Evolutionary conservation across 768 basidiomycete genomes (phyloP).

Genomic region (Cyclocybe cylindracea): DNA sequence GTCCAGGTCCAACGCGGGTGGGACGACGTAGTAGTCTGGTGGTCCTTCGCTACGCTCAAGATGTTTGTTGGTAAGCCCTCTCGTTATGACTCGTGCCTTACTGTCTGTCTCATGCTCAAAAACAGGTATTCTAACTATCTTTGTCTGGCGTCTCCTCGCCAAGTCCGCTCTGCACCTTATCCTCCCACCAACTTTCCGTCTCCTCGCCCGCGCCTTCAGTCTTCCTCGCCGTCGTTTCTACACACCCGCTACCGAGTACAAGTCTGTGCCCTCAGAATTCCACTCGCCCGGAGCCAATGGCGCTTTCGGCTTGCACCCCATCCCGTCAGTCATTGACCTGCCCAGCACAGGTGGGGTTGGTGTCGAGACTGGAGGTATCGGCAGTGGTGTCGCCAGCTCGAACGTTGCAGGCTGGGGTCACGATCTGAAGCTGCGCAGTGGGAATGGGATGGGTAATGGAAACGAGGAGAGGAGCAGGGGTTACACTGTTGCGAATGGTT

Average conservation of each 20-base stretch:
- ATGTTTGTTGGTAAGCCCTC: slow-evolving; percentile 40
- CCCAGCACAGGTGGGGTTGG: slow-evolving; percentile 47
- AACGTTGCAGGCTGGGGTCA: slow-evolving; percentile 48
- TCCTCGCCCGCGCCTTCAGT: slow-evolving; percentile 61
- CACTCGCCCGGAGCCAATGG: slow-evolving; percentile 32
- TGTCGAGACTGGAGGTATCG: slow-evolving; percentile 46
- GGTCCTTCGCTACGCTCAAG: slow-evolving; percentile 46
- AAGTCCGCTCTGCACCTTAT: slow-evolving; percentile 74
- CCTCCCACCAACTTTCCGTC: slow-evolving; percentile 85
- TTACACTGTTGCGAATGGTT: slow-evolving; percentile 8
- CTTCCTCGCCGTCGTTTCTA: slow-evolving; percentile 89
- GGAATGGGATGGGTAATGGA: slow-evolving; percentile 13
- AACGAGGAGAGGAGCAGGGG: slow-evolving; percentile 25
- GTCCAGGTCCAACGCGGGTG: slow-evolving; percentile 34
- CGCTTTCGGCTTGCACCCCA: slow-evolving; percentile 57
- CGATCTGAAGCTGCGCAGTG: slow-evolving; percentile 59
- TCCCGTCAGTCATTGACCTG: slow-evolving; percentile 87
- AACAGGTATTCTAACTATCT: slow-evolving; percentile 71
- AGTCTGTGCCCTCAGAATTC: slow-evolving; percentile 60
- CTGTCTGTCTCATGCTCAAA: slow-evolving; percentile 17
- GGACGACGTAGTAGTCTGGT: slow-evolving; percentile 46
- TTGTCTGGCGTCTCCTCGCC: slow-evolving; percentile 85
- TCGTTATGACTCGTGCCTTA: background rate
- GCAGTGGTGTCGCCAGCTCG: slow-evolving; percentile 27
- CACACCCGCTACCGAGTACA: slow-evolving; percentile 89